Percentiles rank a stretch among this genome's conserved stretches.
Evolutionary conservation across 148 eudicot species (phyloP).

Genomic region (Arctostaphylos glauca): DNA sequence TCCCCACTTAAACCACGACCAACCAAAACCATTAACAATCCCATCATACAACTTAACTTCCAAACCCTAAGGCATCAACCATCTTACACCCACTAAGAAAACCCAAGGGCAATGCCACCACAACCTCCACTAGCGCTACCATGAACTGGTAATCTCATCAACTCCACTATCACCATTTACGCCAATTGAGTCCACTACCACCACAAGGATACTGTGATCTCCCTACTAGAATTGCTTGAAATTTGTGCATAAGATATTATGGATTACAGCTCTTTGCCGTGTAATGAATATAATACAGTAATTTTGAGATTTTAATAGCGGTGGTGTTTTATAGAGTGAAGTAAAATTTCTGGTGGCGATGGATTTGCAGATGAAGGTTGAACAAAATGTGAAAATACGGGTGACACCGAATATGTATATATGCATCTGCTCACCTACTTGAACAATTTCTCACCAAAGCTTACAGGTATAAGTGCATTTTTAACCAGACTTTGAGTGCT

Average conservation of each 20-base stretch:
- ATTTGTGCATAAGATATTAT: neutral
- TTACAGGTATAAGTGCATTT: neutral
- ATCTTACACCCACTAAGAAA: neutral
- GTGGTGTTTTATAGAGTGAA: neutral
- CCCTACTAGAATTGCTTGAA: conserved; percentile 3
- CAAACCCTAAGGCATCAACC: neutral
- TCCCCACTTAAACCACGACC: neutral
- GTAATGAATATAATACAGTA: neutral
- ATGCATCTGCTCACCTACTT: neutral
- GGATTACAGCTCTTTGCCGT: neutral
- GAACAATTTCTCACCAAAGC: neutral
- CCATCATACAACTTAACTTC: neutral
- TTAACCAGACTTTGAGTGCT: neutral
- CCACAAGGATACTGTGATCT: neutral
- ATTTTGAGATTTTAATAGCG: neutral
- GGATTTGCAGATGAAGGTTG: neutral
- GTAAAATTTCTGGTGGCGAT: neutral
- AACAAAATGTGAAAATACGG: neutral
- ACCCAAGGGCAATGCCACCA: neutral
- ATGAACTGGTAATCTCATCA: neutral
- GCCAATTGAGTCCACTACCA: neutral
- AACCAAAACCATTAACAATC: neutral
- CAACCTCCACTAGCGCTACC: neutral
- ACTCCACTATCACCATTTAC: neutral
- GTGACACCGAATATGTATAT: neutral